Base-by-base conservation (phyloP, 306 rosid species). In the Castanea sativa region DNA sequence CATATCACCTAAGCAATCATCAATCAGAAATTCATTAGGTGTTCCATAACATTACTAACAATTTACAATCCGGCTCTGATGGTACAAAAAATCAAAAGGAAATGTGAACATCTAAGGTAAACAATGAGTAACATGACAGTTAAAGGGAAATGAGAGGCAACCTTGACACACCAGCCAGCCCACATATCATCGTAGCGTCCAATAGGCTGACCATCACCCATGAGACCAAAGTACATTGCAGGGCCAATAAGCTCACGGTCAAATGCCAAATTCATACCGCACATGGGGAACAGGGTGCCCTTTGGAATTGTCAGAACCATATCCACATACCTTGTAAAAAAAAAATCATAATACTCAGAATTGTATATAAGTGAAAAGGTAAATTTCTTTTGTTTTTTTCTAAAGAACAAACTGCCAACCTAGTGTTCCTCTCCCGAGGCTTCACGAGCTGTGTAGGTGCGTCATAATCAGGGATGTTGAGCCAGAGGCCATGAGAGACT, bases 131-230 rank as follows among this genome's bases (percentile, higher is more conserved):
- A 52, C 11, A 19, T 5, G 10, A 16, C 10, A 4, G 55, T 11
- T 25, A 75, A 58, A 43, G 30, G 21, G 41, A 58, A 35, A 21
- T 14, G 60, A 45, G 57, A 67, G 51, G 64, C 30, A 7, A 78
- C 88, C 97, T 93, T 91, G 87, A 80, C 73, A 78, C 98, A 93
- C 98, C 98, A 93, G 61, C 98, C 98, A 60, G 97, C 98, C 97
- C 98, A 93, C 98, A 93, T 93, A 56, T 93, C 98, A 33, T 91
- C 98, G 6, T 93, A 93, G 30, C 97, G 90, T 32, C 97, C 98
- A 23, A 93, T 93, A 38, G 98, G 98, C 73, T 93, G 98, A 45
- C 98, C 98, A 55, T 91, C 98, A 7, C 98, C 98, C 97, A 93
- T 93, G 80, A 93, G 97, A 55, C 98, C 98, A 52, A 93, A 93